Base-by-base conservation (phyloP, 192 early-diverging fungal genomes). In the Oehlia diaphana region DNA sequence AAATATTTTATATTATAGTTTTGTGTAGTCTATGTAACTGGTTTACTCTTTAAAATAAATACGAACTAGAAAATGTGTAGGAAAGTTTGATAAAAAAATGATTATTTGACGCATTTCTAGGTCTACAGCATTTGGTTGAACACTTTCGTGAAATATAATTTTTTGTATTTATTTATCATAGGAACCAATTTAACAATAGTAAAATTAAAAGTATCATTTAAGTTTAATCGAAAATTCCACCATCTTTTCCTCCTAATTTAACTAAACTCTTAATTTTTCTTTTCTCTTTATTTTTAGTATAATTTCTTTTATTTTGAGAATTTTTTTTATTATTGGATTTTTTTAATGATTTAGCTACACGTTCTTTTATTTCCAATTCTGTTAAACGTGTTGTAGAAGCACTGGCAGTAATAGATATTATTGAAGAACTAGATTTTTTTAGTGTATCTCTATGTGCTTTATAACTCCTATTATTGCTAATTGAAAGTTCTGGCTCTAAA, bases 241-340 rank as follows among this genome's bases (percentile, higher is more conserved):
- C 78, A 71, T 81, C 81, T 47, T 82, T 81, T 14, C 72, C 79
- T 23, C 53, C 81, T 63, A 42, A 13, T 69, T 85, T 87, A 5
- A 81, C 47, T 9, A 86, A 23, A 31, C 83, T 83, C 53, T 26
- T 82, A 28, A 76, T 77, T 23, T 83, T 82, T 67, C 90, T 82
- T 81, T 91, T 91, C 67, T 87, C 88, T 7, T 85, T 88, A 31
- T 84, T 86, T 71, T 91, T 91, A 39, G 74, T 77, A 23, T 85
- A 84, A 78, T 91, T 91, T 42, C 86, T 82, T 66, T 73, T 77
- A 28, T 76, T 61, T 63, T 79, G 76, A 6, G 65, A 83, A 39
- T 80, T 76, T 66, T 84, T 79, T 76, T 83, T 53, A 19, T 71
- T 50, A 72, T 81, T 66, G 35, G 80, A 63, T 26, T 82, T 81